Evolutionary conservation across 495 filamentous ascomycete genomes (phyloP), one percentile per base, ranked within the genome.

Genomic region (Jackrogersella multiformis): DNA sequence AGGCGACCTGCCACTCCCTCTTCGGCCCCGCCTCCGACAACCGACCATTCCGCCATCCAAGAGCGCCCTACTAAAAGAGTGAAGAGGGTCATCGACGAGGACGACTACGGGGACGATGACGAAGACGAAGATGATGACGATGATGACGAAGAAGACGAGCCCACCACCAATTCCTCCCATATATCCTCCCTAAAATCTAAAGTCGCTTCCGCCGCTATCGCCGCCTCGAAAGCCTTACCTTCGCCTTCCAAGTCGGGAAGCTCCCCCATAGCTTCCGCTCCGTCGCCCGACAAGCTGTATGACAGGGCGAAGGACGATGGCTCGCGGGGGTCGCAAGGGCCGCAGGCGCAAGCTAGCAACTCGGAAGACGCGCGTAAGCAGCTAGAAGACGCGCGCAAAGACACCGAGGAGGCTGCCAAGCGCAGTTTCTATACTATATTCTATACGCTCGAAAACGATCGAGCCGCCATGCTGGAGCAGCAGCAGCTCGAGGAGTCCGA

Each of bases 401-500:
- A 91, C 20, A 93, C 92, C 15, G 94, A 97, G 74, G 92, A 97
- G 70, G 90, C 92, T 45, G 95, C 90, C 20, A 93, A 90, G 80
- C 84, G 87, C 60, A 95, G 90, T 79, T 97, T 96, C 75, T 87
- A 96, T 74, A 96, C 92, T 2, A 76, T 95, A 39, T 96, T 97
- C 76, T 95, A 97, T 76, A 97, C 96, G 2, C 80, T 97, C 26
- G 95, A 99, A 75, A 94, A 92, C 74, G 95, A 99, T 76, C 86
- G 90, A 24, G 92, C 93, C 73, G 94, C 95, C 38, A 97, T 98
- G 96, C 76, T 97, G 63, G 95, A 99, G 75, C 96, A 99, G 77
- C 92, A 97, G 77, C 92, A 93, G 74, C 85, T 99, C 41, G 96
- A 98, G 65, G 95, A 98, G 73, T 92, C 94, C 1, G 95, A 99